Conservation (phyloP, 331 rosid species). For the Spiraea crenata region DNA sequence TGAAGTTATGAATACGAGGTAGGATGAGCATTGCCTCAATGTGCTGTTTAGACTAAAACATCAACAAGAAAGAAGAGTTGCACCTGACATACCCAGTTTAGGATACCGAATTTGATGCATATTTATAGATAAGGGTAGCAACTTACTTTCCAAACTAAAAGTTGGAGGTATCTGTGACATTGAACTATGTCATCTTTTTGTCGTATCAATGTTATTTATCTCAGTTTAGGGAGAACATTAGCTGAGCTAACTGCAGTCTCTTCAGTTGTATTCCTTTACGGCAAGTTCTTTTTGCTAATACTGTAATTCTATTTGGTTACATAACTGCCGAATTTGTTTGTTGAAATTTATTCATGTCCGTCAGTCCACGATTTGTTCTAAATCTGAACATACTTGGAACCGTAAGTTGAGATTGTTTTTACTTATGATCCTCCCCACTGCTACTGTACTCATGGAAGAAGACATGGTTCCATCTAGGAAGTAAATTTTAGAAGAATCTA, state of each 20-base stretch:
- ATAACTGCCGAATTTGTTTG: background rate
- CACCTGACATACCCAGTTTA: conserved; percentile 2
- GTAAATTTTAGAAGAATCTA: background rate
- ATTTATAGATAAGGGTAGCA: background rate
- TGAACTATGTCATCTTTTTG: background rate
- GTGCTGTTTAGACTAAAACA: background rate
- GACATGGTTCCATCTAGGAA: background rate
- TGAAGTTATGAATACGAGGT: background rate
- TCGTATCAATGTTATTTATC: conserved; percentile 4
- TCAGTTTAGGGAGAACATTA: background rate
- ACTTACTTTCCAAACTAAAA: background rate
- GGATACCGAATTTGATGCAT: conserved; percentile 16
- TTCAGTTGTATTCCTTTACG: background rate
- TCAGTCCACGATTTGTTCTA: background rate
- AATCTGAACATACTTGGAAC: conserved; percentile 4
- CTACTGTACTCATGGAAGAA: background rate
- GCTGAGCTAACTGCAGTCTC: background rate
- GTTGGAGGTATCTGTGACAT: conserved; percentile 11
- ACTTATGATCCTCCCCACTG: background rate
- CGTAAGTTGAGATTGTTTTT: background rate
- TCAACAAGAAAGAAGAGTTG: background rate
- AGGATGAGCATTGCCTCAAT: background rate
- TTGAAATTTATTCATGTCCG: background rate
- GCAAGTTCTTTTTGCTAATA: background rate
- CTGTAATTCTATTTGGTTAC: background rate